Evolutionary conservation across 2,329 filamentous ascomycete species (phyloP).

Genomic region (Biscogniauxia mediterranea): DNA sequence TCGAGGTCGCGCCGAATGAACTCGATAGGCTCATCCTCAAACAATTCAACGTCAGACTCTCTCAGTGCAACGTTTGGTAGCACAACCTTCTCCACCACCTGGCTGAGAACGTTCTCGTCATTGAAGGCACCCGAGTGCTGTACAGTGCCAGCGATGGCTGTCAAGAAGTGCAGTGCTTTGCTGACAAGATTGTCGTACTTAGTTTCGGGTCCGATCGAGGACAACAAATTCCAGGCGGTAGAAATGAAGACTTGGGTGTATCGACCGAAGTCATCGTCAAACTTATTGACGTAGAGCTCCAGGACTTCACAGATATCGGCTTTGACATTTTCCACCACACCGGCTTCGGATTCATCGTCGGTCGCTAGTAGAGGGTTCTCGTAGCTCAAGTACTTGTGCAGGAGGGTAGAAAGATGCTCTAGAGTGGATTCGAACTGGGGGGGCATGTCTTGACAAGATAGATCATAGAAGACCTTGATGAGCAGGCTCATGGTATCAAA

Average conservation of each 20-base stretch:
- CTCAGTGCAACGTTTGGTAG: conserved; percentile 88
- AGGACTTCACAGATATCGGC: conserved; percentile 90
- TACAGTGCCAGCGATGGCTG: conserved; percentile 75
- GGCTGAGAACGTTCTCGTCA: conserved; percentile 71
- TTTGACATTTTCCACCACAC: conserved; percentile 81
- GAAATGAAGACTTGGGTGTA: conserved; percentile 82
- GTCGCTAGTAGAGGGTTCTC: conserved; percentile 79
- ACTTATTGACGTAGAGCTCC: conserved; percentile 90
- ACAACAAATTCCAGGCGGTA: conserved; percentile 88
- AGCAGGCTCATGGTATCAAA: conserved; percentile 85
- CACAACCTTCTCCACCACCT: conserved; percentile 95
- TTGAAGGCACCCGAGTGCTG: conserved; percentile 85
- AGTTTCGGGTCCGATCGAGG: conserved; percentile 78
- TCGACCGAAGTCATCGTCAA: conserved; percentile 85
- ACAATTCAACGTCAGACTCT: conserved; percentile 91
- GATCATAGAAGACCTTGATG: conserved; percentile 90
- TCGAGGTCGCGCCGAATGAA: conserved; percentile 95
- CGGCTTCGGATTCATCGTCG: conserved; percentile 85
- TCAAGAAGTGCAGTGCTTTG: conserved; percentile 91
- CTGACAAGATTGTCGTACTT: conserved; percentile 95
- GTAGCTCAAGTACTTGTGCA: conserved; percentile 93
- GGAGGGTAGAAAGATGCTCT: conserved; percentile 68
- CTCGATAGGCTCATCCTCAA: conserved; percentile 98
- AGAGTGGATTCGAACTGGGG: conserved; percentile 93
- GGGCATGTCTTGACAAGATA: conserved; percentile 95